Evolutionary conservation across 306 rosid species (phyloP).

Genomic region (Cucurbita maxima): DNA sequence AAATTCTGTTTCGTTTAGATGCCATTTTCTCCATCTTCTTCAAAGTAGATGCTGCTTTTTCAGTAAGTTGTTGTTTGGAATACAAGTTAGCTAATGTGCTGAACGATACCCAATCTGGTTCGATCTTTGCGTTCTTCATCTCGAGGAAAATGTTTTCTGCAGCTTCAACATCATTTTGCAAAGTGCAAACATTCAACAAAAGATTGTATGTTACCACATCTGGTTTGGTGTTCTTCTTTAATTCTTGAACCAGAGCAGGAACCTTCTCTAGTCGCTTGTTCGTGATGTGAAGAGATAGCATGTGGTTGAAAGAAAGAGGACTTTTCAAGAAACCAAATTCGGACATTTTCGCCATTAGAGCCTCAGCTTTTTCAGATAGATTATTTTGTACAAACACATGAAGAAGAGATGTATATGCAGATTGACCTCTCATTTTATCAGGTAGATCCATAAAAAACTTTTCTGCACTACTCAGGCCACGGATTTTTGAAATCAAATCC

Average conservation of each 20-base stretch:
- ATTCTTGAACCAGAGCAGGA: constrained; percentile 33
- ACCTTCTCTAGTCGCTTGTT: constrained; percentile 56
- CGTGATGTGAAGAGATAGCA: constrained; percentile 58
- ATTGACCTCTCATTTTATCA: constrained; percentile 27
- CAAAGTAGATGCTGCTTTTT: constrained; percentile 59
- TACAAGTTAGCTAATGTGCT: constrained; percentile 67
- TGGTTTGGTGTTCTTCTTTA: constrained; percentile 42
- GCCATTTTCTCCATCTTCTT: constrained; percentile 70
- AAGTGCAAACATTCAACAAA: constrained; percentile 48
- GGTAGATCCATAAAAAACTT: constrained; percentile 92
- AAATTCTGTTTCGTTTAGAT: constrained; percentile 28
- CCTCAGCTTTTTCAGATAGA: constrained; percentile 53
- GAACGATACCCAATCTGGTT: constrained; percentile 75
- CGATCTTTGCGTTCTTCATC: constrained; percentile 45
- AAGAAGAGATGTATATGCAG: constrained; percentile 56
- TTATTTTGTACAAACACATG: constrained; percentile 60
- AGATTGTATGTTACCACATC: constrained; percentile 61
- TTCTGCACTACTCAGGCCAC: constrained; percentile 67
- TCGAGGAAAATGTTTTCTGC: constrained; percentile 64
- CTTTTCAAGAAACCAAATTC: constrained; percentile 46
- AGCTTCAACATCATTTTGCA: constrained; percentile 41
- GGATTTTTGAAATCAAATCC: constrained; percentile 84
- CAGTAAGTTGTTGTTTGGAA: constrained; percentile 28
- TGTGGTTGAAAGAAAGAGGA: constrained; percentile 69
- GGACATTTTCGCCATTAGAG: constrained; percentile 65